Evolutionary conservation across 495 filamentous ascomycete genomes (phyloP).

Genomic region (Lentithecium fluviatile): DNA sequence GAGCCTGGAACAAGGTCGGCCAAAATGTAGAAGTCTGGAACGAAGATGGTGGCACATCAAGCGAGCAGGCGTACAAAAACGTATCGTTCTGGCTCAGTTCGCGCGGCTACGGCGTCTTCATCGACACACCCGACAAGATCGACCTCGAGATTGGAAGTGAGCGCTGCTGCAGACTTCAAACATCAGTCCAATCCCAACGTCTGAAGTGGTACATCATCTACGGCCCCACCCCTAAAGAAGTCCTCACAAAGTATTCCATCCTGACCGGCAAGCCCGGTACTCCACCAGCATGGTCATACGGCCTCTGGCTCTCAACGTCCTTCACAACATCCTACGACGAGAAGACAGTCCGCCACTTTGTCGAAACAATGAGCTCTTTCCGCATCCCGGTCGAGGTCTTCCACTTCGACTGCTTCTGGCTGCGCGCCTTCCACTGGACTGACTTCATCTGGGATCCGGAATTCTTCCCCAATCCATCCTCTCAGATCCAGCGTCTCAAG

Average conservation of each 20-base stretch:
- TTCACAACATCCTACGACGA: conserved; percentile 74
- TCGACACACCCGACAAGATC: conserved; percentile 42
- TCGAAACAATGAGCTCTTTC: conserved; percentile 65
- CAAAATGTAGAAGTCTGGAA: conserved; percentile 69
- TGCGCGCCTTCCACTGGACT: conserved; percentile 66
- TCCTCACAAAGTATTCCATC: conserved; percentile 60
- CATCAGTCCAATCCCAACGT: conserved; percentile 60
- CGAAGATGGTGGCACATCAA: conserved; percentile 68
- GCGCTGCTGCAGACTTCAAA: conserved; percentile 59
- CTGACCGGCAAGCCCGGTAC: conserved; percentile 60
- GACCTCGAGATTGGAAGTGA: conserved; percentile 66
- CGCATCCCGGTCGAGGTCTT: conserved; percentile 68
- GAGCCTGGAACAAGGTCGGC: conserved; percentile 67
- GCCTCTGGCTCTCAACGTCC: conserved; percentile 67
- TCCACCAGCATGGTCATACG: conserved; percentile 68
- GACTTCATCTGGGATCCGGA: conserved; percentile 69
- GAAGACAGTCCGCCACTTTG: conserved; percentile 62
- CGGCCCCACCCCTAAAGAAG: conserved; percentile 65
- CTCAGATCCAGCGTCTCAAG: conserved; percentile 62
- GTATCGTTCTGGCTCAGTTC: conserved; percentile 69
- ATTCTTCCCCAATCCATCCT: conserved; percentile 67
- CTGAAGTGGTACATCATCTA: conserved; percentile 64
- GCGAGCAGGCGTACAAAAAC: conserved; percentile 73
- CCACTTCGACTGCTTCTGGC: conserved; percentile 72
- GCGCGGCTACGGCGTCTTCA: conserved; percentile 68